A percentile compares a stretch with the other conserved stretches of the same genome.
Conservation (phyloP, 208 protist species). For the Wallacemonas sp. region DNA sequence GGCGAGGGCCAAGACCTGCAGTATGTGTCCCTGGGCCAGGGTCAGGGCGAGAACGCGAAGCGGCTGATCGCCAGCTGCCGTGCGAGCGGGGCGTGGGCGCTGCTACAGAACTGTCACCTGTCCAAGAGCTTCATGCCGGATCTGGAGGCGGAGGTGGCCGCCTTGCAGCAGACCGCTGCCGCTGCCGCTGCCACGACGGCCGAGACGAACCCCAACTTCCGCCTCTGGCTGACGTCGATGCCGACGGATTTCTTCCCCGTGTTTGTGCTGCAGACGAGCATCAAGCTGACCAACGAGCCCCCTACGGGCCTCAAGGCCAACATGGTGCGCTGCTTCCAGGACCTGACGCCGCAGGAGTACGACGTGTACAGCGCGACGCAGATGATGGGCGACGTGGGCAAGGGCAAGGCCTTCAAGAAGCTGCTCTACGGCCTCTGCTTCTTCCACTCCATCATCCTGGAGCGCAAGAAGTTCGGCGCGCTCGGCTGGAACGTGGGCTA, state of each 20-base stretch:
- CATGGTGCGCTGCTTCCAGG: slow-evolving; percentile 94
- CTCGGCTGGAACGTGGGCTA: slow-evolving; percentile 98
- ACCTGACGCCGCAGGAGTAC: slow-evolving; percentile 88
- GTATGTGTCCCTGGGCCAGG: slow-evolving; percentile 97
- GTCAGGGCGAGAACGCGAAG: slow-evolving; percentile 96
- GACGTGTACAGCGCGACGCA: slow-evolving; percentile 50
- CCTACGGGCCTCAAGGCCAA: slow-evolving; percentile 97
- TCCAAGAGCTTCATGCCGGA: slow-evolving; percentile 96
- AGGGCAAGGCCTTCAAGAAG: slow-evolving; percentile 92
- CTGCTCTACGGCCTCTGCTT: slow-evolving; percentile 96
- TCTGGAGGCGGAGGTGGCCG: slow-evolving; percentile 92
- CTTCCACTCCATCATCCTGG: slow-evolving; percentile 97
- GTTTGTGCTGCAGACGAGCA: slow-evolving; percentile 96
- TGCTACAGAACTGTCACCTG: slow-evolving; percentile 98
- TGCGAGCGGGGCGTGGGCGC: slow-evolving; percentile 93
- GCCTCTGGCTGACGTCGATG: slow-evolving; percentile 99
- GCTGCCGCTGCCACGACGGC: too few relatives aligned
- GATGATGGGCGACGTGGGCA: slow-evolving; percentile 57
- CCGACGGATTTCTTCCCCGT: slow-evolving; percentile 97
- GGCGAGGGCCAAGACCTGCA: slow-evolving; percentile 74
- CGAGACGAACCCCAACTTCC: slow-evolving; percentile 90
- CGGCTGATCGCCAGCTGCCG: slow-evolving; percentile 92
- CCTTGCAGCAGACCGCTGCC: slow-evolving; percentile 43
- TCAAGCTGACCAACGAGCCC: slow-evolving; percentile 98
- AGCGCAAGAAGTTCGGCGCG: slow-evolving; percentile 96